Conservation (phyloP, 495 filamentous ascomycete species). For the Aspergillus ellipticus region DNA sequence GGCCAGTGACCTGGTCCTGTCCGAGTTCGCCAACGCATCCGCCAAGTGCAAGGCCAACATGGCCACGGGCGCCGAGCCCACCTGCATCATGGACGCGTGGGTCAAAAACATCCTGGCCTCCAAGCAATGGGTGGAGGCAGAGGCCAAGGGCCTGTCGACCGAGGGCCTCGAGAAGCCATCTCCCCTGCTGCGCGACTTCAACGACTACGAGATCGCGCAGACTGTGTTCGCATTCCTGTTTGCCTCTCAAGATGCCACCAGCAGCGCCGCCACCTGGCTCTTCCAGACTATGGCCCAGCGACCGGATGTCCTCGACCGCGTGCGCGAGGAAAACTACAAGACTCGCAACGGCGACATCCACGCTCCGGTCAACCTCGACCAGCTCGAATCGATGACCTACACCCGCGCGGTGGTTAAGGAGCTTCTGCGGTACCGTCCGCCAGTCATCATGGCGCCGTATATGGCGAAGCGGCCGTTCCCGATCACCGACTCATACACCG, state of each 20-base stretch:
- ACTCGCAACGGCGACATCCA: slow-evolving; percentile 68
- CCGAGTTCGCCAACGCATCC: slow-evolving; percentile 81
- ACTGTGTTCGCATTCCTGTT: slow-evolving; percentile 96
- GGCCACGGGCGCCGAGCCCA: slow-evolving; percentile 72
- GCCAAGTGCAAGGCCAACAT: slow-evolving; percentile 84
- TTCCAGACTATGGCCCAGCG: slow-evolving; percentile 89
- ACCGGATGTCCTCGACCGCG: slow-evolving; percentile 75
- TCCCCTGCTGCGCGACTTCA: slow-evolving; percentile 75
- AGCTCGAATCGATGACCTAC: slow-evolving; percentile 82
- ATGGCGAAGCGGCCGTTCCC: slow-evolving; percentile 86
- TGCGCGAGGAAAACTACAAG: slow-evolving; percentile 79
- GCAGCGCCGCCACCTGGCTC: slow-evolving; percentile 84
- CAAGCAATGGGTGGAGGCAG: slow-evolving; percentile 59
- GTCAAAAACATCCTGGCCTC: slow-evolving; percentile 79
- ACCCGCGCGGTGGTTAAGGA: slow-evolving; percentile 88
- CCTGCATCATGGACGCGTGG: slow-evolving; percentile 91
- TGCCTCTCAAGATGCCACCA: slow-evolving; percentile 91
- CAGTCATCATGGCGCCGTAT: slow-evolving; percentile 95
- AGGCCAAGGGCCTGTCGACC: slow-evolving; percentile 59
- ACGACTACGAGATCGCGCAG: slow-evolving; percentile 83
- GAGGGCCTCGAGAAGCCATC: slow-evolving; percentile 63
- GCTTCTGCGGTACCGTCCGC: slow-evolving; percentile 86
- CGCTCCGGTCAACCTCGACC: slow-evolving; percentile 64
- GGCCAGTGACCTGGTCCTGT: slow-evolving; percentile 77
- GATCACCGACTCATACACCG: slow-evolving; percentile 75